phyloP scores from a whole-genome alignment of 2,329 filamentous ascomycete species.

The Simplicillium sp. region DNA sequence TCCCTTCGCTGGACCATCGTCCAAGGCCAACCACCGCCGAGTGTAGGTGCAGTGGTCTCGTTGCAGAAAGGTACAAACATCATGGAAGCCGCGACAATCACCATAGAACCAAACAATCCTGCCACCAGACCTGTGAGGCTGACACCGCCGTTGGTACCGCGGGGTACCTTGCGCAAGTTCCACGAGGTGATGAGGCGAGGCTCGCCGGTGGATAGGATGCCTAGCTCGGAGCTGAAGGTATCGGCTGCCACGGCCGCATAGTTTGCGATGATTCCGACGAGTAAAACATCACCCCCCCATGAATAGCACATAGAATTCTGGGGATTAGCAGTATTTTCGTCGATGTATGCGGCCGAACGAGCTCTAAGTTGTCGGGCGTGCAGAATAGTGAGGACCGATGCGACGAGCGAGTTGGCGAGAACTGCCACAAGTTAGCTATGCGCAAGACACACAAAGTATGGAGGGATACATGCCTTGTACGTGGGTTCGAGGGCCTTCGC shows the following conservation, averaged over 20 bases:
- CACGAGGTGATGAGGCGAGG: slow-evolving; percentile 82
- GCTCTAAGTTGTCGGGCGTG: slow-evolving; percentile 50
- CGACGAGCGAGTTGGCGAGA: slow-evolving; percentile 76
- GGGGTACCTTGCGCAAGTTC: slow-evolving; percentile 67
- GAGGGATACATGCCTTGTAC: slow-evolving; percentile 51
- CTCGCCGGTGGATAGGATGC: slow-evolving; percentile 67
- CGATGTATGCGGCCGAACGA: slow-evolving; percentile 30
- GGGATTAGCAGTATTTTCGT: slow-evolving; percentile 18
- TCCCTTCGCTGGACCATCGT: slow-evolving; percentile 30
- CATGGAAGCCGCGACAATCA: slow-evolving; percentile 57
- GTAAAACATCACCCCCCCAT: slow-evolving; percentile 53
- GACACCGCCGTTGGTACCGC: slow-evolving; percentile 89
- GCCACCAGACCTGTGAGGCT: slow-evolving; percentile 65
- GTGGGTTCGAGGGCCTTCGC: slow-evolving; percentile 75
- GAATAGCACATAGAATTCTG: slow-evolving; percentile 43
- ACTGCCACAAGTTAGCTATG: slow-evolving; percentile 33
- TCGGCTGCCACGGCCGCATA: slow-evolving; percentile 90
- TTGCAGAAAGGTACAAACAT: slow-evolving; percentile 61
- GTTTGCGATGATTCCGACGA: slow-evolving; percentile 63
- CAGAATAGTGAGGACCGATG: slow-evolving; percentile 53
- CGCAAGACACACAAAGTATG: too few relatives aligned
- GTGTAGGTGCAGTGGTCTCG: slow-evolving; percentile 22
- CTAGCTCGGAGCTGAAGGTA: slow-evolving; percentile 91
- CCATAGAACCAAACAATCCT: slow-evolving; percentile 63
- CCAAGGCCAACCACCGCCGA: slow-evolving; percentile 40